Conservation (phyloP, 805 yeast species). For the Yamadazyma sp. region DNA sequence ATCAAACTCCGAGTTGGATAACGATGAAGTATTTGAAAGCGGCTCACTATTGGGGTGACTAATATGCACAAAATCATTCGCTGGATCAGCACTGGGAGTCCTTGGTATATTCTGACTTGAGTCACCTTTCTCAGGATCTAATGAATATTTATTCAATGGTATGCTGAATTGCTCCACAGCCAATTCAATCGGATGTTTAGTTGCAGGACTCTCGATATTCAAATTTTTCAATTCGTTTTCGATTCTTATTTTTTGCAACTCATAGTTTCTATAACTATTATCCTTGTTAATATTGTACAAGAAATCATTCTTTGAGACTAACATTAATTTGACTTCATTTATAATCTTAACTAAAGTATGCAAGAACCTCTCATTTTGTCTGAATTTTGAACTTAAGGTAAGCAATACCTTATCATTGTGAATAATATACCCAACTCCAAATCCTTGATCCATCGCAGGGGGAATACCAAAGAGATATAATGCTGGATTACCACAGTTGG, state of each 20-base stretch:
- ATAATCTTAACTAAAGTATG: slow-evolving; percentile 64
- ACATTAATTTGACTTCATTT: slow-evolving; percentile 54
- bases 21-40: slow-evolving; percentile 1
- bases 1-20: slow-evolving; percentile 13
- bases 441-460: slow-evolving; percentile 86
- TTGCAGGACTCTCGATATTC: slow-evolving; percentile 19
- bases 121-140: slow-evolving; percentile 1
- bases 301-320: slow-evolving; percentile 34
- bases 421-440: slow-evolving; percentile 89
- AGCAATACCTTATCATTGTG: slow-evolving; percentile 75
- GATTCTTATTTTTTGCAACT: slow-evolving; percentile 31
- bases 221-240: slow-evolving; percentile 33
- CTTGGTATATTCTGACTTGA: not conserved
- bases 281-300: slow-evolving; percentile 26
- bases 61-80: not conserved
- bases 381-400: slow-evolving; percentile 81
- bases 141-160: slow-evolving; percentile 13
- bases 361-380: slow-evolving; percentile 79
- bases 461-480: slow-evolving; percentile 86
- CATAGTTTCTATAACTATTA: slow-evolving; percentile 29
- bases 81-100: not conserved
- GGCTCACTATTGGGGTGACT: not conserved
- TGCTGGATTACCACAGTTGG: slow-evolving; percentile 92
- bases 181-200: slow-evolving; percentile 24
- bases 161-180: slow-evolving; percentile 17